Base-by-base conservation (phyloP, 306 rosid genomes). In the Fragaria vesca region DNA sequence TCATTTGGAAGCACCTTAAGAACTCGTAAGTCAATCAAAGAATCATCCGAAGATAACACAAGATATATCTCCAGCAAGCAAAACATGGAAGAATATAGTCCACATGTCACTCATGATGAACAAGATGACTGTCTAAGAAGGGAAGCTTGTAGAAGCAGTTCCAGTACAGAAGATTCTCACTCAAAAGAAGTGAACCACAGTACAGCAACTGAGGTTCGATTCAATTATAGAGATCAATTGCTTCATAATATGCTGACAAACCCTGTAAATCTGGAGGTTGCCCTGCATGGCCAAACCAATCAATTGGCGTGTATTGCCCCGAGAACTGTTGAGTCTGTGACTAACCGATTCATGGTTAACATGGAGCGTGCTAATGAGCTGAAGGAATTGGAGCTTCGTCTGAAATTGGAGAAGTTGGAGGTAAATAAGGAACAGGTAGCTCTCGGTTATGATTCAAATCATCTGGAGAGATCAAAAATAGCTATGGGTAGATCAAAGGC, bases 1-100 rank as follows among this genome's bases (percentile, higher is more conserved):
- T 95, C 98, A 70, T 95, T 95, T 79, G 71, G 81, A 20, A 92
- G 97, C 86, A 95, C 97, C 43, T 80, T 92, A 85, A 91, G 85
- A 84, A 92, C 98, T 77, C 97, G 89, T 15, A 84, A 77, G 78
- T 85, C 83, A 73, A 83, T 95, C 79, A 86, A 87, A 60, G 90
- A 89, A 50, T 83, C 91, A 68, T 77, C 92, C 21, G 36, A 68
- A 30, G 61, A 55, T 73, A 78, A 63, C 32, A 88, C 79, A 36
- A 80, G 79, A 65, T 34, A 63, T 68, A 71, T 63, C 77, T 66
- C 73, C 61, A 71, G 79, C 73, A 72, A 73, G 67, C 46, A 6
- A 65, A 78, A 80, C 38, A 51, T 57, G 70, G 82, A 82, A 83
- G 47, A 66, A 57, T 81, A 78, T 24, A 40, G 76, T 69, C 70